Percentiles rank a stretch among this genome's conserved stretches.
phyloP scores from a whole-genome alignment of 768 basidiomycete species.

The Calocybe gangraenosa region DNA sequence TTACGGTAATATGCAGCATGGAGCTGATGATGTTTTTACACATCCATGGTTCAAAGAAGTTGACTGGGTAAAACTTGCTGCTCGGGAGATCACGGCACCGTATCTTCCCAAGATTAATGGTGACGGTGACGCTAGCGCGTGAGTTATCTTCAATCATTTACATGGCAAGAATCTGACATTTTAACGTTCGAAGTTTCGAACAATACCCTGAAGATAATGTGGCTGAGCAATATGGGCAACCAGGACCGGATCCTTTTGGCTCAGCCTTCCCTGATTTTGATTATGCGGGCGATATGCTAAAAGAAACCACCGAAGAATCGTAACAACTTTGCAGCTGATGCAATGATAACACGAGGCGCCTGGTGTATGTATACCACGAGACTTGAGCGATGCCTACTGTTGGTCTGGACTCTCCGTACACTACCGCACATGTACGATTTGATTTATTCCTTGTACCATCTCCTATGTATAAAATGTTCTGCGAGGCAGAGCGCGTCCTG shows the following conservation, averaged over 20 bases:
- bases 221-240: constrained; percentile 53
- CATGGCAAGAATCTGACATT: constrained; percentile 11
- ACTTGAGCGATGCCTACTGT: too few relatives aligned
- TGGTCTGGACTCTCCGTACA: too few relatives aligned
- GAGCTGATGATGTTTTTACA: constrained; percentile 86
- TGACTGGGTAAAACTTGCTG: constrained; percentile 78
- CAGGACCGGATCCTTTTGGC: constrained; percentile 59
- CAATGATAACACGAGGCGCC: constrained; percentile 3
- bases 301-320: constrained; percentile 9
- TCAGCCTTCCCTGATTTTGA: constrained; percentile 76
- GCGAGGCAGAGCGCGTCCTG: too few relatives aligned
- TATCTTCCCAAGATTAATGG: constrained; percentile 89
- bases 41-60: constrained; percentile 96
- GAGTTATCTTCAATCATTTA: constrained; percentile 27
- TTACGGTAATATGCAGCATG: constrained; percentile 85
- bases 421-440: too few relatives aligned
- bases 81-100: constrained; percentile 89
- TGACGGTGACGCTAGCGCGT: constrained; percentile 96
- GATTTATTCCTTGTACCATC: too few relatives aligned
- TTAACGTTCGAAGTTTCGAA: constrained; percentile 58
- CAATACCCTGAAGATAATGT: constrained; percentile 74
- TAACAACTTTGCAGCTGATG: not conserved
- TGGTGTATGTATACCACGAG: too few relatives aligned
- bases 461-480: too few relatives aligned
- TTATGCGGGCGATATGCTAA: constrained; percentile 40